Percentiles rank a stretch among this genome's conserved stretches.
Evolutionary conservation across 805 yeast species (phyloP).

Genomic region (Metschnikowia anglica): DNA sequence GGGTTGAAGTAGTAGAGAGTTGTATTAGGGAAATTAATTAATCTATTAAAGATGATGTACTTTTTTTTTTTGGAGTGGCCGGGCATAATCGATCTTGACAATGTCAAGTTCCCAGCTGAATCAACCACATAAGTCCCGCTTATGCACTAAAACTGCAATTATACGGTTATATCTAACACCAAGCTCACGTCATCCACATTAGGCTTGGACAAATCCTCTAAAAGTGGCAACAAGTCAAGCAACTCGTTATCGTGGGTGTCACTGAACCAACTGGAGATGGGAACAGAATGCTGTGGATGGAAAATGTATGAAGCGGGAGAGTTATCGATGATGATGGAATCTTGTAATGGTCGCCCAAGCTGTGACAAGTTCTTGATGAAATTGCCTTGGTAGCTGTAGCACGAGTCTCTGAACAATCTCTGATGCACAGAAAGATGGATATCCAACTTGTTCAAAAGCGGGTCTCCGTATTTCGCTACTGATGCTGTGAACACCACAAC

Average conservation of each 20-base stretch:
- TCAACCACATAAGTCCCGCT: constrained; percentile 22
- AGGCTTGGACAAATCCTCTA: constrained; percentile 74
- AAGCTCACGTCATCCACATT: constrained; percentile 81
- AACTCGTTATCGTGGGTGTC: constrained; percentile 97
- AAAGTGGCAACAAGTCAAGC: constrained; percentile 83
- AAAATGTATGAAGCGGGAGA: constrained; percentile 98
- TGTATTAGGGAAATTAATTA: constrained; percentile 3
- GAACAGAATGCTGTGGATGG: constrained; percentile 97
- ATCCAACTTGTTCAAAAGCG: constrained; percentile 86
- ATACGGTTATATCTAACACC: constrained; percentile 74
- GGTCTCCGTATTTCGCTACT: constrained; percentile 94
- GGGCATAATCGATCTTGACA: neutral
- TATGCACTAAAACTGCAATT: constrained; percentile 17
- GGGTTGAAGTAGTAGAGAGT: neutral
- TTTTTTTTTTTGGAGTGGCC: constrained; percentile 1
- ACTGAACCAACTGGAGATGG: constrained; percentile 96
- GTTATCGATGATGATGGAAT: constrained; percentile 88
- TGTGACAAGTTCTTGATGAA: constrained; percentile 92
- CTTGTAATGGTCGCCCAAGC: constrained; percentile 86
- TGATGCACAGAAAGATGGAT: constrained; percentile 76
- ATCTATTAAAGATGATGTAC: constrained; percentile 8
- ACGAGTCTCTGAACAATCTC: constrained; percentile 89
- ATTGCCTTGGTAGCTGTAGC: constrained; percentile 91
- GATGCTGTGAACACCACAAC: constrained; percentile 97
- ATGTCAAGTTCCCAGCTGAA: constrained; percentile 1